Base-by-base conservation (phyloP, 2,329 filamentous ascomycete genomes). In the Botrytis galanthina region DNA sequence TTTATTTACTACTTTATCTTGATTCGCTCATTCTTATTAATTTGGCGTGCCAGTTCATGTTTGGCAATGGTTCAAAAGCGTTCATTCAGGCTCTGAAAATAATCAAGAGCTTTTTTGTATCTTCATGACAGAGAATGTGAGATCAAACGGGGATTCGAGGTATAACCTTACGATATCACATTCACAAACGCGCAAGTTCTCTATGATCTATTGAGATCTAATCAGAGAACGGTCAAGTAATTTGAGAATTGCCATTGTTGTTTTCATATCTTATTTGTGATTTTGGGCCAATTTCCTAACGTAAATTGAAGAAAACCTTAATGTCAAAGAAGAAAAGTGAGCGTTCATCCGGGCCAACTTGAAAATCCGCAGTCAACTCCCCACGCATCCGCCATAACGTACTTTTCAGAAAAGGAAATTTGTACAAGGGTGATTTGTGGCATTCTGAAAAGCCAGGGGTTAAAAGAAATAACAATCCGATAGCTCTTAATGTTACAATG, bases 401-500 rank as follows among this genome's bases (percentile, higher is more conserved):
- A 75, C 76, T 59, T 73, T 72, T 78, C 73, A 70, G 76, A 78
- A 78, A 73, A 76, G 63, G 73, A 74, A 77, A 77, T 78, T 80
- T 80, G 77, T 79, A 80, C 78, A 80, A 72, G 63, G 54, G 73
- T 75, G 73, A 68, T 66, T 75, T 66, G 67, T 73, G 74, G 71
- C 74, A 77, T 77, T 75, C 75, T 72, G 74, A 73, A 73, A 71
- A 74, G 73, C 74, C 71, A 75, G 67, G 66, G 72, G 62, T 71
- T 68, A 74, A 73, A 73, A 74, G 74, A 75, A 62, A 70, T 73
- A 73, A 74, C 57, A 76, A 73, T 74, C 76, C 77, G 70, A 69
- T 74, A 73, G 78, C 74, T 77, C 75, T 75, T 80, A 80, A 73
- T 80, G 75, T 78, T 80, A 80, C 79, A 80, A 76, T 76, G 77